phyloP scores from a whole-genome alignment of 176 grass and related monocot species.

The Carex kokanica region DNA sequence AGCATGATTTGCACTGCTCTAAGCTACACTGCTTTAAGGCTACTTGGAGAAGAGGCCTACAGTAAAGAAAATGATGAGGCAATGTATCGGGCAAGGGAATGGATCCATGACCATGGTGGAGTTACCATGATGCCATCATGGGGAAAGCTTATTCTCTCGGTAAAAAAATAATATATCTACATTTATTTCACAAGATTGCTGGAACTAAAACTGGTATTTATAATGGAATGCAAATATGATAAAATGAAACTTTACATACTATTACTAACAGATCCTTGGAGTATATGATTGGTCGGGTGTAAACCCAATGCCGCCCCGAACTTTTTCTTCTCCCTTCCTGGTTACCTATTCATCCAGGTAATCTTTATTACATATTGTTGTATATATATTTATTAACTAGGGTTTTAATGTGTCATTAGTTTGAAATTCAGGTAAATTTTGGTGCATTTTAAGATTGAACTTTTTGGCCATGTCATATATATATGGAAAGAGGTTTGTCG shows the following conservation, averaged over 20 bases:
- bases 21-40: conserved; percentile 47
- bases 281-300: conserved; percentile 70
- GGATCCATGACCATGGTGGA: conserved; percentile 65
- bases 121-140: conserved; percentile 47
- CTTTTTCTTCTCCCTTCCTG: conserved; percentile 58
- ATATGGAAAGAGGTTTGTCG: conserved; percentile 65
- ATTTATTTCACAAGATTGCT: neutral
- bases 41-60: conserved; percentile 37
- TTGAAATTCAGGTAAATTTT: conserved; percentile 44
- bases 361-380: neutral
- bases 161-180: conserved; percentile 12
- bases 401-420: neutral
- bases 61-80: conserved; percentile 25
- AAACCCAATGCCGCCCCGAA: conserved; percentile 54
- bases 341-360: conserved; percentile 64
- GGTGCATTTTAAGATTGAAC: conserved; percentile 45
- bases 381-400: neutral
- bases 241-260: neutral
- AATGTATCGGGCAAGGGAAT: conserved; percentile 45
- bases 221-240: neutral
- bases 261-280: conserved; percentile 45
- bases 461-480: conserved; percentile 58
- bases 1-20: conserved; percentile 56
- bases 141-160: conserved; percentile 56
- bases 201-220: too few species aligned